These are phyloP conservation scores for Torulaspora microellipsoides DNA, from an alignment of 805 yeast species.

Conservation along the genomic window DNA sequence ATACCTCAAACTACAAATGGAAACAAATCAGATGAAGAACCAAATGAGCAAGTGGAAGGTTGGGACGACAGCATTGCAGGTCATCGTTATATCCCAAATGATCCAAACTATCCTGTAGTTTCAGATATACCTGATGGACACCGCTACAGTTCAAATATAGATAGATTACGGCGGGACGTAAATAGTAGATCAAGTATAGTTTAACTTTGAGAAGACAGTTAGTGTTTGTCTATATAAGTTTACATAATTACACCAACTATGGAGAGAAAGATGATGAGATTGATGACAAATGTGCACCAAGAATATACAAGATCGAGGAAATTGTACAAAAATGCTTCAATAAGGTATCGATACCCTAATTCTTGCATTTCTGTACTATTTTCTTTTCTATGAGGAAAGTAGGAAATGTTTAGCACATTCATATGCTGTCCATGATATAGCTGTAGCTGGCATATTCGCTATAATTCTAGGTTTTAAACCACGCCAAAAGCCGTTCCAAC, in stretches of 20 bases:
- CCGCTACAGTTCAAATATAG: constrained; percentile 24
- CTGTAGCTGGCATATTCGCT: constrained; percentile 92
- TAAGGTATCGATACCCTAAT: no score
- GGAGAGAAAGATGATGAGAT: background rate
- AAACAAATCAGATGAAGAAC: constrained; percentile 8
- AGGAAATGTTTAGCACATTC: constrained; percentile 80
- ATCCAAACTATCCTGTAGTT: constrained; percentile 33
- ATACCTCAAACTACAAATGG: background rate
- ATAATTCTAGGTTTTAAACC: constrained; percentile 90
- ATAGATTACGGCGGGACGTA: constrained; percentile 19
- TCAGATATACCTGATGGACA: constrained; percentile 28
- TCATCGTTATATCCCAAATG: constrained; percentile 27
- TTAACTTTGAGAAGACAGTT: background rate
- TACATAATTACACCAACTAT: background rate
- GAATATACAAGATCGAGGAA: constrained; percentile 4
- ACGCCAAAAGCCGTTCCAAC: constrained; percentile 64
- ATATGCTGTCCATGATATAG: constrained; percentile 95
- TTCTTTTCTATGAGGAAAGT: background rate
- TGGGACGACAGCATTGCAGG: constrained; percentile 27
- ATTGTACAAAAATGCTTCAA: background rate
- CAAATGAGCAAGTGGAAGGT: constrained; percentile 9
- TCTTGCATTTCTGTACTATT: no score
- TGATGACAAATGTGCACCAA: background rate
- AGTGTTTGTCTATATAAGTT: no score
- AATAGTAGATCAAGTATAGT: constrained; percentile 11